Conservation (phyloP, 169 alveolate genomes). For the Plasmodium inui region DNA sequence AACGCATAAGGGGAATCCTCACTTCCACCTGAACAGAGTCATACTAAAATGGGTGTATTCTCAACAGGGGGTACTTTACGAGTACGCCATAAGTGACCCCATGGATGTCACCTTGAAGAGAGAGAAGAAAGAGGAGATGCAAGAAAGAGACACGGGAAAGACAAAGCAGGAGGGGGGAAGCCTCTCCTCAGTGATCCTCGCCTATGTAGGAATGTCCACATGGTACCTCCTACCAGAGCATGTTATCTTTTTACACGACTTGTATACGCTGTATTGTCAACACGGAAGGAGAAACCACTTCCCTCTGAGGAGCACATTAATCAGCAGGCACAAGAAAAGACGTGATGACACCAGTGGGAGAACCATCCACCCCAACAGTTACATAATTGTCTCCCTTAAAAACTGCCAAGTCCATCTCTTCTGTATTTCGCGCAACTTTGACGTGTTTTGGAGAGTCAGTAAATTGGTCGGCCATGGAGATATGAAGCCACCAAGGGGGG, state of each 20-base stretch:
- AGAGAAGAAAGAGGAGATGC: background rate
- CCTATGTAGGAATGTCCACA: background rate
- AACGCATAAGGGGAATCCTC: background rate
- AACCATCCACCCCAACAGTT: background rate
- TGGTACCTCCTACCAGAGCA: conserved; percentile 36
- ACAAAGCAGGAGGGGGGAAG: background rate
- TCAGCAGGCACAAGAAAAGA: background rate
- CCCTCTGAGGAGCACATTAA: background rate
- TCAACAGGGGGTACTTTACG: conserved; percentile 6
- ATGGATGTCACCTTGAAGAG: background rate
- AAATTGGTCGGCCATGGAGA: background rate
- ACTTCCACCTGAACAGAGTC: conserved; percentile 1
- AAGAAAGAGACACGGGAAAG: background rate
- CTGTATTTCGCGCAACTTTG: background rate
- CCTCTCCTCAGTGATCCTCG: background rate
- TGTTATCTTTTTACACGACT: background rate
- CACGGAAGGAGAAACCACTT: background rate
- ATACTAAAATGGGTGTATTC: conserved; percentile 16
- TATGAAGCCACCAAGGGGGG: background rate
- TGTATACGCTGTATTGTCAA: background rate
- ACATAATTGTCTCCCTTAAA: background rate
- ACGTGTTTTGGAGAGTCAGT: background rate
- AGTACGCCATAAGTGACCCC: conserved; percentile 31
- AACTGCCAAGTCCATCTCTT: background rate
- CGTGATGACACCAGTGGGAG: background rate